Conservation (phyloP, 2,329 filamentous ascomycete genomes). For the Pseudogymnoascus sp. region DNA sequence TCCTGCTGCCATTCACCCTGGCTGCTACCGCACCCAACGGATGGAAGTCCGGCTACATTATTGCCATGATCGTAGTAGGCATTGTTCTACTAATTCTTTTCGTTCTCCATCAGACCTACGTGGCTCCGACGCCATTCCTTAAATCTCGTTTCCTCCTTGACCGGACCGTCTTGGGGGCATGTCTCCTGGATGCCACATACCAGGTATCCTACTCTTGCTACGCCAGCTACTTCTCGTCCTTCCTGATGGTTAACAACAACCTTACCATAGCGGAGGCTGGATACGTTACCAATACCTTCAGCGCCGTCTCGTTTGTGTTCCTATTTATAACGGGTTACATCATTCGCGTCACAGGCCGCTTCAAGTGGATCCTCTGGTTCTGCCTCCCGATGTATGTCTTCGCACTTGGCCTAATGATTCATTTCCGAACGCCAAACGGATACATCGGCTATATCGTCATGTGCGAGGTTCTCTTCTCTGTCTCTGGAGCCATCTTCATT, state of each 20-base stretch:
- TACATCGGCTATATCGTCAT: constrained; percentile 44
- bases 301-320: constrained; percentile 39
- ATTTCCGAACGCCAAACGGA: constrained; percentile 43
- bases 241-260: constrained; percentile 22
- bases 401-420: constrained; percentile 46
- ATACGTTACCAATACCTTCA: constrained; percentile 30
- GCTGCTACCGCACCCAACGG: constrained; percentile 35
- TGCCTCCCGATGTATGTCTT: constrained; percentile 43
- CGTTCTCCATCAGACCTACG: constrained; percentile 37
- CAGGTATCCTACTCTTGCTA: constrained; percentile 7
- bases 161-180: constrained; percentile 21
- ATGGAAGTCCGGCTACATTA: constrained; percentile 37
- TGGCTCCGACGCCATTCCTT: constrained; percentile 36
- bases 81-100: constrained; percentile 28
- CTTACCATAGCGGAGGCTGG: constrained; percentile 21
- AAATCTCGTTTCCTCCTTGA: constrained; percentile 32
- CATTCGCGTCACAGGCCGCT: constrained; percentile 41
- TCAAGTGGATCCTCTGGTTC: constrained; percentile 42
- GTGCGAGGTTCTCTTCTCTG: constrained; percentile 48
- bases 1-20: constrained; percentile 51
- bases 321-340: constrained; percentile 37
- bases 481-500: constrained; percentile 39
- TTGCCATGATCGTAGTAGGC: constrained; percentile 44
- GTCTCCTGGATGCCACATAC: constrained; percentile 18
- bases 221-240: constrained; percentile 11